A percentile compares a stretch with the other conserved stretches of the same genome.
Conservation (phyloP, 352 stramenopile species). For the Globisporangium emineosum region DNA sequence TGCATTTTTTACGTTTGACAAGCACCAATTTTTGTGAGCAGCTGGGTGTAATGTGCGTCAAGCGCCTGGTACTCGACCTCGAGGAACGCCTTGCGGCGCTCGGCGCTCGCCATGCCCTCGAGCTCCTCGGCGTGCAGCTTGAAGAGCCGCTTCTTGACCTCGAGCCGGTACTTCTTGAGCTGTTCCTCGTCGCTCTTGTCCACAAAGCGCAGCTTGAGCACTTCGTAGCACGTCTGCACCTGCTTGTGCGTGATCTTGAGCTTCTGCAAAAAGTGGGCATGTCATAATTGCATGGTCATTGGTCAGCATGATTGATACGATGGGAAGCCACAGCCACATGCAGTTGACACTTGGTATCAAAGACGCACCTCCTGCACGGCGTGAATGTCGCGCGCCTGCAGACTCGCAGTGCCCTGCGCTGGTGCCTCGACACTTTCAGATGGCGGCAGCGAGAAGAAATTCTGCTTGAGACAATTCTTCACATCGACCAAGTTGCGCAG, state of each 20-base stretch:
- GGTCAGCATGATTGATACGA: neutral
- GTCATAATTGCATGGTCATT: neutral
- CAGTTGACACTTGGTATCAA: neutral
- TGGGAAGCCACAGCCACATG: neutral
- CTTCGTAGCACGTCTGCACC: constrained; percentile 79
- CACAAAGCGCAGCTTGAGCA: constrained; percentile 62
- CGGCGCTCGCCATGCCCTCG: constrained; percentile 61
- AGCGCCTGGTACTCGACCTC: constrained; percentile 57
- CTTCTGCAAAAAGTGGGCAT: constrained; percentile 19
- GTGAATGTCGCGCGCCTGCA: constrained; percentile 50
- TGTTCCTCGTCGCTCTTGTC: constrained; percentile 43
- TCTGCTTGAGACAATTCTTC: constrained; percentile 51
- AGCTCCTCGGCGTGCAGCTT: constrained; percentile 65
- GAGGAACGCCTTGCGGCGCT: constrained; percentile 78
- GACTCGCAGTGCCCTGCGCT: constrained; percentile 32
- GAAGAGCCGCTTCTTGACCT: constrained; percentile 83
- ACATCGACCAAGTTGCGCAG: constrained; percentile 71
- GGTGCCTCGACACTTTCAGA: constrained; percentile 18
- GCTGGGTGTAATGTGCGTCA: constrained; percentile 46
- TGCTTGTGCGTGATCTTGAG: constrained; percentile 81
- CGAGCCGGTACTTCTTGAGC: constrained; percentile 65
- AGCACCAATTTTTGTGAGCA: constrained; percentile 27
- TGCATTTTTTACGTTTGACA: constrained; percentile 1
- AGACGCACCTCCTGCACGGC: constrained; percentile 53
- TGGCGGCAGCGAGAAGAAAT: constrained; percentile 57